These are phyloP conservation scores for Ophiostoma fasciatum DNA, from an alignment of 2,329 filamentous ascomycete genomes.

Conservation along the genomic window DNA sequence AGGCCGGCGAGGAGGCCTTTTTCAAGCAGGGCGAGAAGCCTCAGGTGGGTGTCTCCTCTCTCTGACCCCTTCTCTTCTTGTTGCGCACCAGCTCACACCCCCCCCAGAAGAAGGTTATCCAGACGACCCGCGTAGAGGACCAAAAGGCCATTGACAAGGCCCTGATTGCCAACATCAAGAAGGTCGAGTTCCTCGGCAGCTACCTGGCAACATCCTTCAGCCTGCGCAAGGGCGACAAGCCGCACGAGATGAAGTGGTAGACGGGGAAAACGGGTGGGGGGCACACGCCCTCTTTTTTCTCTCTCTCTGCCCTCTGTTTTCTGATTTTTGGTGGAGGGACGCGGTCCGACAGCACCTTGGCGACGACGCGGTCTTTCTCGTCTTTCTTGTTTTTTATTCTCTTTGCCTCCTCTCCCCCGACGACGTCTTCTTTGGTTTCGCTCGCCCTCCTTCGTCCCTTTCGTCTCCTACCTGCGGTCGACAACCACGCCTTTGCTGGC, in stretches of 20 bases:
- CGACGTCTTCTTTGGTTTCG: not conserved
- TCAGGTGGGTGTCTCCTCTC: conserved; percentile 50
- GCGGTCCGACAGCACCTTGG: too few species aligned
- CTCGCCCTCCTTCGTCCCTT: too few species aligned
- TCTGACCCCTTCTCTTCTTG: not conserved
- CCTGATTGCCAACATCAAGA: conserved; percentile 91
- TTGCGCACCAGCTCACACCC: conserved; percentile 22
- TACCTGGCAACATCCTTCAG: conserved; percentile 96
- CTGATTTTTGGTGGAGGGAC: too few species aligned
- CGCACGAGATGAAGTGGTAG: conserved; percentile 99
- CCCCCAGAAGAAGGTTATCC: conserved; percentile 87
- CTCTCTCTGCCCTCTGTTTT: not conserved
- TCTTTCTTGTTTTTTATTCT: not conserved
- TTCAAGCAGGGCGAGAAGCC: conserved; percentile 99
- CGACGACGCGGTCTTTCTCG: too few species aligned
- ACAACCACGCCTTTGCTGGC: too few species aligned
- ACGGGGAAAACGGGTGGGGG: too few species aligned
- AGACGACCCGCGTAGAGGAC: conserved; percentile 82
- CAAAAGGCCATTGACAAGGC: conserved; percentile 99
- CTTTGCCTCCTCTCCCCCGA: not conserved
- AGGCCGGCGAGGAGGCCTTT: conserved; percentile 96
- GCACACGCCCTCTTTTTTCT: not conserved
- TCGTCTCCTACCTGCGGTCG: too few species aligned
- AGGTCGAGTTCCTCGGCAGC: conserved; percentile 83
- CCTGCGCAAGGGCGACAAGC: conserved; percentile 98